phyloP scores from a whole-genome alignment of 306 rosid species.

The Vicia sativa region DNA sequence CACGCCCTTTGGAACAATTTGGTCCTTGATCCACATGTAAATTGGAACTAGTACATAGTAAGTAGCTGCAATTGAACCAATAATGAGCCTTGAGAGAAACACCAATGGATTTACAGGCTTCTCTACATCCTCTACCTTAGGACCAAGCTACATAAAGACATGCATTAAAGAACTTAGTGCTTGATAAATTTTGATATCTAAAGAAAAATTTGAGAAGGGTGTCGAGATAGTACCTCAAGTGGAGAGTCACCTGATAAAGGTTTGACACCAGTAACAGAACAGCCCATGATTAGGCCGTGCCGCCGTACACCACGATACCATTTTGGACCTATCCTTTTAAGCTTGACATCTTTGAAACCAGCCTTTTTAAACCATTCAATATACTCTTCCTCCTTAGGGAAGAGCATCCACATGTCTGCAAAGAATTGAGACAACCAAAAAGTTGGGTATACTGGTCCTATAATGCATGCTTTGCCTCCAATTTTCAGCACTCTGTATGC shows the following conservation, averaged over 20 bases:
- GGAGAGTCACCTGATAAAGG: conserved; percentile 87
- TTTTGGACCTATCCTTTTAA: conserved; percentile 88
- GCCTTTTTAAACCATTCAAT: conserved; percentile 81
- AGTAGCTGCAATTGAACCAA: conserved; percentile 72
- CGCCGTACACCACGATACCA: conserved; percentile 90
- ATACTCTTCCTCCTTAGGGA: conserved; percentile 87
- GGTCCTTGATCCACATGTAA: conserved; percentile 90
- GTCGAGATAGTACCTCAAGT: conserved; percentile 51
- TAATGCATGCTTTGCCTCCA: conserved; percentile 81
- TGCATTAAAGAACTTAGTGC: conserved; percentile 4
- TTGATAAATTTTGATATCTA: conserved; percentile 2
- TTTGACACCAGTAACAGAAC: conserved; percentile 80
- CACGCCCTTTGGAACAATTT: conserved; percentile 72
- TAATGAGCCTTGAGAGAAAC: conserved; percentile 64
- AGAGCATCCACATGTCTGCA: conserved; percentile 87
- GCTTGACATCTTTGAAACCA: conserved; percentile 73
- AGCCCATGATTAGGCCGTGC: conserved; percentile 90
- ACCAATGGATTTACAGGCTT: conserved; percentile 64
- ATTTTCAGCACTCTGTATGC: conserved; percentile 80
- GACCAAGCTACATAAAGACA: conserved; percentile 73
- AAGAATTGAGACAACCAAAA: conserved; percentile 85
- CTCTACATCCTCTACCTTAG: conserved; percentile 73
- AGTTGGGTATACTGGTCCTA: conserved; percentile 91
- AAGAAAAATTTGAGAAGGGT: conserved; percentile 3
- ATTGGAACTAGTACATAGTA: conserved; percentile 74